Evolutionary conservation across 768 basidiomycete genomes (phyloP).

Genomic region (Suillus lakei): DNA sequence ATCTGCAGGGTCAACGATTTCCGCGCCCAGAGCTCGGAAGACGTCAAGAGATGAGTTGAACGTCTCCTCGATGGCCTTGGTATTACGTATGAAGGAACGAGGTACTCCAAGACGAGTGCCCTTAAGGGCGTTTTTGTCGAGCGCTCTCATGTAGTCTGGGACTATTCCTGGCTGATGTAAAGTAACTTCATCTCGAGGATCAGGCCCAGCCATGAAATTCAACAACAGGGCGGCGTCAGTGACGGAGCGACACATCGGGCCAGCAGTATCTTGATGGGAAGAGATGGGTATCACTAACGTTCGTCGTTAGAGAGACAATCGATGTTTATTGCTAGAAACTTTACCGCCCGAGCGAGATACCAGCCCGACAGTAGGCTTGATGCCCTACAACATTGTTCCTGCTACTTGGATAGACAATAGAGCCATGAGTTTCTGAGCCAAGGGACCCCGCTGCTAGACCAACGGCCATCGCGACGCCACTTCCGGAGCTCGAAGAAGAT

Average conservation of each 20-base stretch:
- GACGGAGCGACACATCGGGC: conserved; percentile 42
- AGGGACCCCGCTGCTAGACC: conserved; percentile 48
- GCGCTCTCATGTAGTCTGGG: conserved; percentile 56
- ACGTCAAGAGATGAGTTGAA: conserved; percentile 41
- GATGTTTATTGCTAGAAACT: not conserved
- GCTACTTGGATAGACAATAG: conserved; percentile 48
- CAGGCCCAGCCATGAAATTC: conserved; percentile 42
- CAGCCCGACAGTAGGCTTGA: conserved; percentile 44
- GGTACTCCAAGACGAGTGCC: conserved; percentile 46
- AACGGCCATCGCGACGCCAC: conserved; percentile 44
- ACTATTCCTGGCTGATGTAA: conserved; percentile 46
- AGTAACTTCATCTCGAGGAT: conserved; percentile 45
- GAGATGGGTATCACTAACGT: conserved; percentile 51
- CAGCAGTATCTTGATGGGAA: conserved; percentile 45
- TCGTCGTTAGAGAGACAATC: not conserved
- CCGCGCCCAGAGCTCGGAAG: conserved; percentile 39
- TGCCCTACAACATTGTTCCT: conserved; percentile 47
- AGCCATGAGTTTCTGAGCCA: conserved; percentile 54
- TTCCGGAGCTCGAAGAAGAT: conserved; percentile 47
- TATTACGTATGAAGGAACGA: conserved; percentile 29
- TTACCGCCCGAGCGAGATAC: too few relatives aligned
- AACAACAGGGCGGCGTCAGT: conserved; percentile 42
- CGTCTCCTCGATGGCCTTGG: conserved; percentile 29
- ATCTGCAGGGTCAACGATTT: too few relatives aligned
- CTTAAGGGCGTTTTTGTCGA: conserved; percentile 47